Base-by-base conservation (phyloP, 2,329 filamentous ascomycete species). In the Xylariales sp. region DNA sequence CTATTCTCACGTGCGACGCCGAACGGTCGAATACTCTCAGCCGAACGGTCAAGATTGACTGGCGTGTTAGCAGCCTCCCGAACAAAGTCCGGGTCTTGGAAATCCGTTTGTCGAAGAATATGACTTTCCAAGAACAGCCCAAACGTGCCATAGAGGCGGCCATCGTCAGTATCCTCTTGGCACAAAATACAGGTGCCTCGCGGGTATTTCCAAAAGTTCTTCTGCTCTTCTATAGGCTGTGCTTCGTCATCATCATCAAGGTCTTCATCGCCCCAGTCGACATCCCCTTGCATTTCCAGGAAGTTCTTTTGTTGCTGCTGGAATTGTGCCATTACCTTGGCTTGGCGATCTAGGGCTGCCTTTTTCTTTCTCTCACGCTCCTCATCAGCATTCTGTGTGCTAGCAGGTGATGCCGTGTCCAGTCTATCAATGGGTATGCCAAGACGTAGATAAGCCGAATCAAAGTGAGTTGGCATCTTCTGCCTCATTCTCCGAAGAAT, bases 241-340 rank as follows among this genome's bases (percentile, higher is more conserved):
- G 64, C 59, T 29, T 69, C 64, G 44, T 86, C 80, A 38, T 85
- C 82, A 19, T 87, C 76, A 32, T 93, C 84, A 18, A 81, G 74
- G 27, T 85, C 79, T n/a, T 86, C 87, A 42, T 93, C 85, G 12
- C 87, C 89, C 85, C 88, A 95, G 59, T 95, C 86, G 43, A 95
- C 77, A 29, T 82, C 74, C n/a, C 79, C 84, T 60, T 96, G 90
- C 47, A 84, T 93, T 40, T 88, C 85, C 65, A 98, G 69, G 63
- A 98, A 98, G 52, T 81, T 93, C 63, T 94, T 91, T 58, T 97
- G 94, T 56, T 98, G 91, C 56, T 95, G 85, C 59, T 97, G 93
- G 63, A 98, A 96, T 56, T 96, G 89, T 2, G 90, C 93, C 90
- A 98, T 96, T 21, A 98, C 88, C 54, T 81, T 85, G 2, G 90